Conservation (phyloP, 306 rosid genomes). For the Cyclanthera cordifolia region DNA sequence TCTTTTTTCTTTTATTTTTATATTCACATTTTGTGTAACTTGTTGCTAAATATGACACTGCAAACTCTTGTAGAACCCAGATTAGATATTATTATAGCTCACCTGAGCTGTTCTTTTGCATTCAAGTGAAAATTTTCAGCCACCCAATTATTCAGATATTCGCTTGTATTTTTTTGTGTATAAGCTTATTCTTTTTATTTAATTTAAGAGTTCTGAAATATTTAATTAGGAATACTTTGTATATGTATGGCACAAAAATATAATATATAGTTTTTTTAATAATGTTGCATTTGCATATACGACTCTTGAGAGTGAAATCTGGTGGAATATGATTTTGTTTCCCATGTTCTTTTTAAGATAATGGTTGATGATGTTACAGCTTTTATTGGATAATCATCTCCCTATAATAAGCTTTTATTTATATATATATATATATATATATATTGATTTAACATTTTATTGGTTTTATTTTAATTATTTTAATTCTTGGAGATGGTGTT, state of each 20-base stretch:
- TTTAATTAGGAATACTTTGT: neutral
- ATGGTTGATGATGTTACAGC: neutral
- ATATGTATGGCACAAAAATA: neutral
- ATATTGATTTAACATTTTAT: neutral
- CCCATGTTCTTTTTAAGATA: neutral
- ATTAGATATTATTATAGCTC: neutral
- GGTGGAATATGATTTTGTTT: neutral
- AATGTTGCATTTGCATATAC: neutral
- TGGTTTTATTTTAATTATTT: neutral
- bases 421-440: too few species aligned
- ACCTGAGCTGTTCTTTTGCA: conserved; percentile 6
- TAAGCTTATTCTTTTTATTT: neutral
- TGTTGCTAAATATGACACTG: too few species aligned
- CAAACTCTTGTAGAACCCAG: conserved; percentile 8
- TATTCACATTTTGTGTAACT: neutral
- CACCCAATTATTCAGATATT: neutral
- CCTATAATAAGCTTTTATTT: neutral
- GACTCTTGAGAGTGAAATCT: neutral
- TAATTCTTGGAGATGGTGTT: conserved; percentile 4
- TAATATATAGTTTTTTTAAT: too few species aligned
- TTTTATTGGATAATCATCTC: neutral
- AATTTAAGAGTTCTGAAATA: neutral
- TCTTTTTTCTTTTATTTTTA: neutral
- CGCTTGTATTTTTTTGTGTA: neutral
- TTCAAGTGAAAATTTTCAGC: neutral